These are phyloP conservation scores for Colletotrichum cereale DNA, from an alignment of 2,329 filamentous ascomycete genomes.

Conservation along the genomic window DNA sequence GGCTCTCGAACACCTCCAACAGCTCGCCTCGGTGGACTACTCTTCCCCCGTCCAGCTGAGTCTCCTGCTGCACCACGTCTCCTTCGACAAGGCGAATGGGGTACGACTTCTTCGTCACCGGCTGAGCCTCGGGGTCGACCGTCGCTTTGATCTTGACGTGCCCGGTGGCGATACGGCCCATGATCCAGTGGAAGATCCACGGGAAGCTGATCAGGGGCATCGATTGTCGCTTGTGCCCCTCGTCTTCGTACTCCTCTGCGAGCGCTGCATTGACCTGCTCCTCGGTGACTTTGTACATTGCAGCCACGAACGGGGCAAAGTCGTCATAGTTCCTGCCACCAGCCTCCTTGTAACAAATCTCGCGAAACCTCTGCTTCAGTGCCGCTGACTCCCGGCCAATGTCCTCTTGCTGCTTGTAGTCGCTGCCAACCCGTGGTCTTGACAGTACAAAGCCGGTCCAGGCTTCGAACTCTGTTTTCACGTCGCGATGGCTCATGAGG, in stretches of 20 bases:
- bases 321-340: slow-evolving; percentile 71
- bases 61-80: slow-evolving; percentile 16
- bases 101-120: slow-evolving; percentile 14
- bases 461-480: slow-evolving; percentile 90
- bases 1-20: slow-evolving; percentile 35
- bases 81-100: slow-evolving; percentile 15
- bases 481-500: slow-evolving; percentile 86
- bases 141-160: slow-evolving; percentile 26
- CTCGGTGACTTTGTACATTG: slow-evolving; percentile 88
- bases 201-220: slow-evolving; percentile 94
- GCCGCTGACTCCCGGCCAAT: slow-evolving; percentile 76
- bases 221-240: slow-evolving; percentile 50
- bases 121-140: slow-evolving; percentile 23
- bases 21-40: slow-evolving; percentile 41
- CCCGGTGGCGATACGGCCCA: slow-evolving; percentile 74
- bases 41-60: slow-evolving; percentile 39
- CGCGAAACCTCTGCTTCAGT: slow-evolving; percentile 77
- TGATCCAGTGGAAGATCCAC: slow-evolving; percentile 84
- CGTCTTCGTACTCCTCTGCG: slow-evolving; percentile 57
- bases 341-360: slow-evolving; percentile 73
- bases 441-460: slow-evolving; percentile 88
- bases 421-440: slow-evolving; percentile 77
- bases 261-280: slow-evolving; percentile 73
- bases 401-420: slow-evolving; percentile 90
- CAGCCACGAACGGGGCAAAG: slow-evolving; percentile 81